phyloP scores from a whole-genome alignment of 2,329 filamentous ascomycete genomes.

The Thyridium curvatum region DNA sequence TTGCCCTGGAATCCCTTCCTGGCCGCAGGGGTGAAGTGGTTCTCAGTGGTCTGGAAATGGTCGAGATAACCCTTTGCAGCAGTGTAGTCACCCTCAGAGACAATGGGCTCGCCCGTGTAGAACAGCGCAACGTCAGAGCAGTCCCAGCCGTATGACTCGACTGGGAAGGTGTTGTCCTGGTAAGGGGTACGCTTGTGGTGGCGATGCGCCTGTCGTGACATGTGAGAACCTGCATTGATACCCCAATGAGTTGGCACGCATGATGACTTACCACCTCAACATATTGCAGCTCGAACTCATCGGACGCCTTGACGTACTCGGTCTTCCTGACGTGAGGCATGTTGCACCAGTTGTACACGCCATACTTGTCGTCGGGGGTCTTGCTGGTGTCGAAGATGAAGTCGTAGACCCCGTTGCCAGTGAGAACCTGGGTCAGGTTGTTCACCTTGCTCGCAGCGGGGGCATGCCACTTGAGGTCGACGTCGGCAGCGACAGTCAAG shows the following conservation, averaged over 20 bases:
- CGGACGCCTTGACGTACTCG: constrained; percentile 53
- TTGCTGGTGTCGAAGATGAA: constrained; percentile 66
- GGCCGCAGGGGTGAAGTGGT: not conserved
- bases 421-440: constrained; percentile 28
- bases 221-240: not conserved
- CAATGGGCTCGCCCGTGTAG: constrained; percentile 54
- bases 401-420: constrained; percentile 55
- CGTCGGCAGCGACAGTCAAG: not conserved
- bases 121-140: constrained; percentile 66
- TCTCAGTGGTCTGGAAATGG: constrained; percentile 48
- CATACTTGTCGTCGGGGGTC: constrained; percentile 49
- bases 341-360: constrained; percentile 76
- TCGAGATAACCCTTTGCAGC: constrained; percentile 57
- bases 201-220: constrained; percentile 55
- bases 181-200: constrained; percentile 85
- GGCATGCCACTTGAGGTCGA: constrained; percentile 25
- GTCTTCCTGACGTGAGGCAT: constrained; percentile 72
- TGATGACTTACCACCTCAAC: constrained; percentile 61
- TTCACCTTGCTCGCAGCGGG: constrained; percentile 17
- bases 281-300: constrained; percentile 61
- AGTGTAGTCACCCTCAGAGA: constrained; percentile 17
- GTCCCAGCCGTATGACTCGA: constrained; percentile 66
- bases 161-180: constrained; percentile 67
- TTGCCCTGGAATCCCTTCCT: constrained; percentile 59
- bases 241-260: not conserved